A percentile compares a stretch with the other conserved stretches of the same genome.
These are phyloP conservation scores for Leptodermis oblonga DNA, from an alignment of 257 asterid genomes.

Conservation along the genomic window DNA sequence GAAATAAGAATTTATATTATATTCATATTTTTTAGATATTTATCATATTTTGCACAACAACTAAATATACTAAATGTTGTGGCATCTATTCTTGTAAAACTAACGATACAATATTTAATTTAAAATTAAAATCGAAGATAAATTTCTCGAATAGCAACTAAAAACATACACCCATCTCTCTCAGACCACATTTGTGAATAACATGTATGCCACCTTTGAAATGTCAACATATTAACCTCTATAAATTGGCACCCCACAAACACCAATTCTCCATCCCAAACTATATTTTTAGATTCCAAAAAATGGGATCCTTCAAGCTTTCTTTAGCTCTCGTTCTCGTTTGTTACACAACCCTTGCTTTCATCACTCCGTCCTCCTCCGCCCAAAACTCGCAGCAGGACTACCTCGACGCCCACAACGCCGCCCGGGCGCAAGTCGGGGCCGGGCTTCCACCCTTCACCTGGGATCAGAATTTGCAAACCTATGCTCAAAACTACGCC, in stretches of 20 bases:
- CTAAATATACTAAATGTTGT: no score
- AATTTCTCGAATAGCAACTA: no score
- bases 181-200: no score
- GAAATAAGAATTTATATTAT: no score
- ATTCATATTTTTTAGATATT: no score
- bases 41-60: no score
- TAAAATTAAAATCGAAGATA: no score
- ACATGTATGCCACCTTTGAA: no score
- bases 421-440: constrained; percentile 25
- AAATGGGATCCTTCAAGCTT: constrained; percentile 6
- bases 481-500: constrained; percentile 40
- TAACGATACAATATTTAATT: no score
- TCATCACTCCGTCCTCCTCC: not conserved
- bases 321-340: not conserved
- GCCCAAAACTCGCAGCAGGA: constrained; percentile 30
- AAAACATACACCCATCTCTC: no score
- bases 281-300: not conserved
- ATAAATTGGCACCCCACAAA: not conserved
- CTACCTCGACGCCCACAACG: constrained; percentile 34
- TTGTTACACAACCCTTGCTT: not conserved
- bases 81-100: no score
- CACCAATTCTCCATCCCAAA: not conserved
- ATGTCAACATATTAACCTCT: not conserved
- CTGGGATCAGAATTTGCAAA: constrained; percentile 43
- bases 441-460: constrained; percentile 22